A percentile compares a stretch with the other conserved stretches of the same genome.
Evolutionary conservation across 2,329 filamentous ascomycete species (phyloP).

Genomic region (Epichloe scottii): DNA sequence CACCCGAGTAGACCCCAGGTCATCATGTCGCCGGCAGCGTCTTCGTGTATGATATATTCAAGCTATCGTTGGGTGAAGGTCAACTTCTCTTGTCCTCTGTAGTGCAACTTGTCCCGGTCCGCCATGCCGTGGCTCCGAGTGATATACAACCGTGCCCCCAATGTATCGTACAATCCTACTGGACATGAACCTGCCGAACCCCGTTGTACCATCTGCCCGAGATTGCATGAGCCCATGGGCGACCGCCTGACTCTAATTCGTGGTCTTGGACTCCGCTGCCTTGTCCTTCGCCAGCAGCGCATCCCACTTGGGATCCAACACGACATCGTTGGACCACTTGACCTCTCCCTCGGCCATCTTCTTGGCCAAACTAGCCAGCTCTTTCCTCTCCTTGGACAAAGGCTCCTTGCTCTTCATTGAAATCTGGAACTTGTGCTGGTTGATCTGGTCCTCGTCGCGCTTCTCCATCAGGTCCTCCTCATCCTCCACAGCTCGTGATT

Average conservation of each 20-base stretch:
- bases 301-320: constrained; percentile 36
- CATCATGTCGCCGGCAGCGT: not conserved
- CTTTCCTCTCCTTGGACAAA: constrained; percentile 27
- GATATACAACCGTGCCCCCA: constrained; percentile 19
- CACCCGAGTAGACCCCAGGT: not conserved
- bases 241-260: not conserved
- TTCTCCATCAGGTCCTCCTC: constrained; percentile 35
- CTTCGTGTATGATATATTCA: too few species aligned
- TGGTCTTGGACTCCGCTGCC: constrained; percentile 12
- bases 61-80: too few species aligned
- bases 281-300: constrained; percentile 15
- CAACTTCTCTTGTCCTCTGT: not conserved
- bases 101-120: not conserved
- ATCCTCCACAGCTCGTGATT: constrained; percentile 47
- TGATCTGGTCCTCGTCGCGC: constrained; percentile 22
- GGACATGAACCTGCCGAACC: too few species aligned
- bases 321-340: constrained; percentile 42
- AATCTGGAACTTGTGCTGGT: constrained; percentile 21
- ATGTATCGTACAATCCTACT: constrained; percentile 14
- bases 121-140: constrained; percentile 7
- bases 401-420: constrained; percentile 29
- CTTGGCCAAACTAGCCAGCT: constrained; percentile 51
- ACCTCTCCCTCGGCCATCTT: constrained; percentile 46
- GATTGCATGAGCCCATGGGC: too few species aligned
- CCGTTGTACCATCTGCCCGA: too few species aligned